Base-by-base conservation (phyloP, 106 monocot genomes). In the Dendrobium nobile region DNA sequence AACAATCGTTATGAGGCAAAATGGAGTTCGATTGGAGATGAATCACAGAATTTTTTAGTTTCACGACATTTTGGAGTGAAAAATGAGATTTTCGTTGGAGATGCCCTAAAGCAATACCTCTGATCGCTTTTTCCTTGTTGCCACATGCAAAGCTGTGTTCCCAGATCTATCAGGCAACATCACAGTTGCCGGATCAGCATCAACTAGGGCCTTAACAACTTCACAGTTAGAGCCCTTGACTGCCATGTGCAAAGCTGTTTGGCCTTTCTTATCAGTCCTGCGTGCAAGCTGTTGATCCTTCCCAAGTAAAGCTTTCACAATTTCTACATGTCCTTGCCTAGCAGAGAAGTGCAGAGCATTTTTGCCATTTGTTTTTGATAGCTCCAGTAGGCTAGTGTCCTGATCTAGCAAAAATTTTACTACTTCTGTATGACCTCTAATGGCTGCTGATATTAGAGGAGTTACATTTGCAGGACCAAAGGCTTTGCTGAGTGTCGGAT, bases 231-330 rank as follows among this genome's bases (percentile, higher is more conserved):
- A 82, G 68, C 92, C 92, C 79, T 90, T 92, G 4, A 90, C 92
- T 20, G 92, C 92, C 92, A 92, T 92, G 73, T 90, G 92, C 40
- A 92, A 75, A 54, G 92, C 86, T 47, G 92, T 90, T 77, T 92
- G 92, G 7, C 92, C 92, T 77, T 92, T 92, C 81, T 88, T 92
- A 72, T 92, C 92, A 26, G 88, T 92, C 41, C 92, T 81, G 55
- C 88, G 77, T 7, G 92, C 90, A 73, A 92, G 72, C 75, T 90
- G 90, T 26, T 86, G 83, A 75, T 92, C 92, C 59, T 90, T 90
- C 10, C 86, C 84, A 1, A 92, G 85, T 37, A 92, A 75, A 48
- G 81, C 81, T 78, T 85, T 85, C 7, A 91, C 91, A 72, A 91
- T 79, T 58, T 87, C 88, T 27, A 88, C 78, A 78, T 92, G 89